Conservation (phyloP, 31 red algal species). For the Odonthalia washingtoniensis region DNA sequence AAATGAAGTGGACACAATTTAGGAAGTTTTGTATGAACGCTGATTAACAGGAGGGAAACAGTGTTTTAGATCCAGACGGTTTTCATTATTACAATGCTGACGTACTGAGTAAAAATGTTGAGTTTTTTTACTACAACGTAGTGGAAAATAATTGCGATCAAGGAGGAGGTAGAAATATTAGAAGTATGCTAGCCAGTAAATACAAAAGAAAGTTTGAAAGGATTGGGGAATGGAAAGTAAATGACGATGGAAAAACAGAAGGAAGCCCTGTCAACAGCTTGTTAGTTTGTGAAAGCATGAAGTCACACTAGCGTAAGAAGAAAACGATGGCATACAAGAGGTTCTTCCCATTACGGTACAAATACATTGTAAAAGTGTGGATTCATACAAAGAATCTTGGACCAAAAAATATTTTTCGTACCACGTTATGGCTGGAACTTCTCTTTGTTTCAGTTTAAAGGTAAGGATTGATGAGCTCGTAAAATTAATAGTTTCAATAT, state of each 20-base stretch:
- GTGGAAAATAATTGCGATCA: too few relatives aligned
- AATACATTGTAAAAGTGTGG: too few relatives aligned
- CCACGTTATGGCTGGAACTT: too few relatives aligned
- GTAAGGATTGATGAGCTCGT: too few relatives aligned
- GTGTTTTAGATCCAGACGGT: not conserved
- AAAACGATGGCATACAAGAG: conserved; percentile 14
- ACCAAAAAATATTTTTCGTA: too few relatives aligned
- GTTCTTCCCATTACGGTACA: not conserved
- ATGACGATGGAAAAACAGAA: not conserved
- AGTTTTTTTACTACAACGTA: not conserved
- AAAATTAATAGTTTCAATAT: too few relatives aligned
- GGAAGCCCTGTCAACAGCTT: not conserved
- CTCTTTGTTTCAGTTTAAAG: too few relatives aligned
- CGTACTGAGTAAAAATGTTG: not conserved
- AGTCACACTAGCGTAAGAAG: not conserved
- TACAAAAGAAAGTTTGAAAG: conserved; percentile 14
- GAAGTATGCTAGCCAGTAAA: conserved; percentile 18
- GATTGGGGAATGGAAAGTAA: conserved; percentile 28
- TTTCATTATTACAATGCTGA: not conserved
- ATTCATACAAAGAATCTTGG: too few relatives aligned
- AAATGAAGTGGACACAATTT: not conserved
- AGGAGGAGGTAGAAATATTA: not conserved
- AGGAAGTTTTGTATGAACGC: too few relatives aligned
- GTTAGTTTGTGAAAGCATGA: too few relatives aligned
- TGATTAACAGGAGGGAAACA: too few relatives aligned